phyloP scores from a whole-genome alignment of 805 yeast species.

The Ogataea paradorogensis region DNA sequence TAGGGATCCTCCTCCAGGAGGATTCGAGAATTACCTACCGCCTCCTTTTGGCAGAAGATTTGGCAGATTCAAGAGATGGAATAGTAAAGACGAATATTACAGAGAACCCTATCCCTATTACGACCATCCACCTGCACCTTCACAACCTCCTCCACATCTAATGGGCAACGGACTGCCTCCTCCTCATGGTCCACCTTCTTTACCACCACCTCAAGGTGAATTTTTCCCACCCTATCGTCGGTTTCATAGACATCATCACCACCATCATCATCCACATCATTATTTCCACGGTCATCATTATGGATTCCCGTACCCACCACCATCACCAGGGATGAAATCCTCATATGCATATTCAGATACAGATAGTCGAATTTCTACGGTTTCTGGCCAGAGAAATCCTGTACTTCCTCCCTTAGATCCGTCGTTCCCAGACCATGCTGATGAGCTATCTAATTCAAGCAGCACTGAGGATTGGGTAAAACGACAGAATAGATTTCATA shows the following conservation, averaged over 20 bases:
- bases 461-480: conserved; percentile 29
- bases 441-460: conserved; percentile 1
- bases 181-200: conserved; percentile 3
- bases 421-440: neutral
- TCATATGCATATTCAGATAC: conserved; percentile 3
- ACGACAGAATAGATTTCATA: conserved; percentile 18
- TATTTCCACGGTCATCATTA: conserved; percentile 18
- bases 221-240: neutral
- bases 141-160: conserved; percentile 6
- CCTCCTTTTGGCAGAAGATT: conserved; percentile 1
- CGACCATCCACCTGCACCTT: conserved; percentile 5
- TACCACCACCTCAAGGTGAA: conserved; percentile 7
- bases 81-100: neutral
- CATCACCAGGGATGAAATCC: conserved; percentile 13
- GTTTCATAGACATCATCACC: conserved; percentile 10
- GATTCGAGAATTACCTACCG: neutral
- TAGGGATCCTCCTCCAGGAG: conserved; percentile 3
- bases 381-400: neutral
- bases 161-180: conserved; percentile 5
- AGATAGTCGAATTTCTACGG: conserved; percentile 2
- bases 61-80: neutral
- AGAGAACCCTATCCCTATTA: conserved; percentile 10
- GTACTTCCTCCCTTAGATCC: conserved; percentile 13
- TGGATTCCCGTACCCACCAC: conserved; percentile 14
- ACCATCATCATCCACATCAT: conserved; percentile 25